Evolutionary conservation across 2,329 filamentous ascomycete species (phyloP).

Genomic region (Colletotrichum tropicicola): DNA sequence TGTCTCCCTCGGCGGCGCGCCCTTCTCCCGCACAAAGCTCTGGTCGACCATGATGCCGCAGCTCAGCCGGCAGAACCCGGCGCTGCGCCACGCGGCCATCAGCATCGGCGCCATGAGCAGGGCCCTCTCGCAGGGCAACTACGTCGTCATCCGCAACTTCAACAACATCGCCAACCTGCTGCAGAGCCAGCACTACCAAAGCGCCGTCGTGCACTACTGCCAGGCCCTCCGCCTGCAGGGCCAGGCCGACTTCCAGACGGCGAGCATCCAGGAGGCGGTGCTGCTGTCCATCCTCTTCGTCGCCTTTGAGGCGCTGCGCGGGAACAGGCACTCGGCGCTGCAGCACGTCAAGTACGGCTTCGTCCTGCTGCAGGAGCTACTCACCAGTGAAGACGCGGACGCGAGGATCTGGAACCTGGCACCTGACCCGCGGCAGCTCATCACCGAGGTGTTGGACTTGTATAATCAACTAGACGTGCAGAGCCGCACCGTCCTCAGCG

Average conservation of each 20-base stretch:
- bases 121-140: conserved; percentile 32
- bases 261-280: conserved; percentile 48
- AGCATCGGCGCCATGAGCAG: conserved; percentile 49
- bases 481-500: conserved; percentile 24
- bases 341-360: conserved; percentile 52
- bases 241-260: conserved; percentile 44
- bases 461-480: conserved; percentile 26
- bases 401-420: conserved; percentile 27
- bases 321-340: conserved; percentile 48
- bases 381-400: neutral
- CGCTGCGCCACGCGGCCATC: conserved; percentile 49
- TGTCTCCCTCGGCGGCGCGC: conserved; percentile 23
- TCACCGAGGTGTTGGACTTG: conserved; percentile 25
- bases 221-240: conserved; percentile 50
- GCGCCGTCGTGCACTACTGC: conserved; percentile 50
- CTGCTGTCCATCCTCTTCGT: conserved; percentile 50
- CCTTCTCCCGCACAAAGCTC: conserved; percentile 33
- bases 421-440: conserved; percentile 20
- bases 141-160: conserved; percentile 20
- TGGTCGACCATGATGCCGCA: conserved; percentile 46
- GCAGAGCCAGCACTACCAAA: conserved; percentile 41
- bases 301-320: conserved; percentile 50
- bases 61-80: conserved; percentile 28
- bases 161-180: conserved; percentile 13
- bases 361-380: conserved; percentile 21